Evolutionary conservation across 2,329 filamentous ascomycete genomes (phyloP).

Genomic region (Fusarium sp.): DNA sequence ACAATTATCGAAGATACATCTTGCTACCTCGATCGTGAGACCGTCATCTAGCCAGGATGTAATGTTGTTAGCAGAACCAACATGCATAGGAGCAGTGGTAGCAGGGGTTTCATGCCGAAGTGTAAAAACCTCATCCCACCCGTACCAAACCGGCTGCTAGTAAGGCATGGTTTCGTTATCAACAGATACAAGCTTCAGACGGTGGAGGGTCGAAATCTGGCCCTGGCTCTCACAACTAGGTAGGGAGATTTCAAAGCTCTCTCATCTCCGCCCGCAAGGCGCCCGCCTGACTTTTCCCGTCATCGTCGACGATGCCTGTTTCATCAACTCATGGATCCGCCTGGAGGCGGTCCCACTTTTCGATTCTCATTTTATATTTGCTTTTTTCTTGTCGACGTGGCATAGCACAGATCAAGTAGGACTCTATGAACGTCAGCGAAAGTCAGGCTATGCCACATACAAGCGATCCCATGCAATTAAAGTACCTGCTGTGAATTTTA

Average conservation of each 20-base stretch:
- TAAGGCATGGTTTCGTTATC: background rate
- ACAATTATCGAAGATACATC: background rate
- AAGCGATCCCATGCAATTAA: no score
- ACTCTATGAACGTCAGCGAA: background rate
- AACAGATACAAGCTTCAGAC: background rate
- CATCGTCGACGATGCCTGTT: background rate
- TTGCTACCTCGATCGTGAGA: background rate
- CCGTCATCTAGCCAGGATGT: background rate
- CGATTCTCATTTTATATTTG: background rate
- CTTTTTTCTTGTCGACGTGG: conserved; percentile 1
- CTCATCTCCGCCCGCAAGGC: background rate
- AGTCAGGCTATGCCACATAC: background rate
- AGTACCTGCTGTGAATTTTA: no score
- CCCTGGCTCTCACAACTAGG: no score
- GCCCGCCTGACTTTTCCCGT: background rate
- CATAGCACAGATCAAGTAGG: background rate
- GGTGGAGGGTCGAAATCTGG: no score
- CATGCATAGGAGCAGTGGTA: conserved; percentile 7
- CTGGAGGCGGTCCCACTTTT: background rate
- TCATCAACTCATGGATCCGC: background rate
- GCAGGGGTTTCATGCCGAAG: background rate
- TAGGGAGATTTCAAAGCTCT: background rate
- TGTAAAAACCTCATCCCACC: conserved; percentile 14
- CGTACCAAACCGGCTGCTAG: background rate
- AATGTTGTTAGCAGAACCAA: conserved; percentile 11